Base-by-base conservation (phyloP, 345 rosid genomes). In the Odontarrhena argentea region DNA sequence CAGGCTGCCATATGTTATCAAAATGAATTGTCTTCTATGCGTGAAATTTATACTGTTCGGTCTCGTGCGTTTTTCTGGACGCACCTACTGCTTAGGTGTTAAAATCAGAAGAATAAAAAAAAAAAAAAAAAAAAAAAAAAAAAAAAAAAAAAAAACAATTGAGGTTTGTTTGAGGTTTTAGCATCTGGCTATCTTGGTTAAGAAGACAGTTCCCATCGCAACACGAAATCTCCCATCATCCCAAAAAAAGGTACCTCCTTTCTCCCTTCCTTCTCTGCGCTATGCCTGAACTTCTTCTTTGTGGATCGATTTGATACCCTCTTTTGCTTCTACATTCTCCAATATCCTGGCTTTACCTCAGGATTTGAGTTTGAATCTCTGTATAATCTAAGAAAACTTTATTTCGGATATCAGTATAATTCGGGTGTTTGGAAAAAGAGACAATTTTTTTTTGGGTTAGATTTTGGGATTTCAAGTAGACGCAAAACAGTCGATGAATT, bases 141-240 rank as follows among this genome's bases (percentile, higher is more conserved):
- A 52, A 32, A 53, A 3, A 8, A 8, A 35, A 9, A 35, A 2
- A 35, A 0, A 18, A 9, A 6, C 46, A 44, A 22, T 37, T 13
- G 48, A 8, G 62, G 7, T 25, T 70, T 11, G 49, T 47, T 58
- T 48, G 51, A 15, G 67, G 59, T 42, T 69, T 60, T 42, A 69
- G 74, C 32, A 50, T 59, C 1, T 38, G 13, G 34, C 53, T 61
- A 63, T 55, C 75, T 70, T 62, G 69, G 43, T 37, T 32, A 54
- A 60, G 74, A 69, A 51, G 74, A 60, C 63, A 53, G 57, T 41
- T 9, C 11, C 37, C 34, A 30, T 43, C 41, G 9, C 43, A 54
- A 65, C 1, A 18, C 22, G 22, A 18, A 48, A 9, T 7, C 30
- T 44, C 51, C 55, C 38, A 48, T 30, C 65, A 25, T 25, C 10